Evolutionary conservation across 2,329 filamentous ascomycete species (phyloP).

Genomic region (Monosporascus sp.): DNA sequence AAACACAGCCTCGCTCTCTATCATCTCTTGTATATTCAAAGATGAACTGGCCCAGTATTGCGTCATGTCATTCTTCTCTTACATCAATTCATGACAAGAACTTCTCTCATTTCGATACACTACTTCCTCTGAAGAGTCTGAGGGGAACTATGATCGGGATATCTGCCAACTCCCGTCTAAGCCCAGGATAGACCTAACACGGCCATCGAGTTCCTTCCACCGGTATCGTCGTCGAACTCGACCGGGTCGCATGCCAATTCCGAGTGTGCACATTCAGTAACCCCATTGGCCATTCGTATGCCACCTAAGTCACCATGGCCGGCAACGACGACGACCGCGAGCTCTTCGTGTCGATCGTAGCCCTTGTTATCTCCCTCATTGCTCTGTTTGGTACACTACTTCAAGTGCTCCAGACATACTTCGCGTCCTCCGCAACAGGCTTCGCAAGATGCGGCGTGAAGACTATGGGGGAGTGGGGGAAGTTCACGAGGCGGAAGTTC

Average conservation of each 20-base stretch:
- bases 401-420: conserved; percentile 16
- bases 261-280: not conserved
- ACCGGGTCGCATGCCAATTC: not conserved
- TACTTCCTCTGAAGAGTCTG: no score
- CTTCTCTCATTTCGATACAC: no score
- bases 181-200: no score
- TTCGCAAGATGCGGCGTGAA: conserved; percentile 2
- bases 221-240: no score
- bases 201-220: no score
- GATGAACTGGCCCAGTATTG: not conserved
- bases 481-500: conserved; percentile 8
- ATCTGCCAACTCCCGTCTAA: no score
- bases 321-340: conserved; percentile 4
- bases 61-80: not conserved
- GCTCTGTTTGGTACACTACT: conserved; percentile 7
- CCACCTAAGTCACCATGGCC: not conserved
- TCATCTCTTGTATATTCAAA: not conserved
- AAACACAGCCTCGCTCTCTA: not conserved
- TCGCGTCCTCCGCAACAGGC: conserved; percentile 8
- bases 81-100: not conserved
- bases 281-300: not conserved
- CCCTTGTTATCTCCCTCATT: conserved; percentile 15
- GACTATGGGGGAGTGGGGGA: conserved; percentile 18
- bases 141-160: no score
- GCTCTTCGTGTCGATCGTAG: conserved; percentile 9